Base-by-base conservation (phyloP, 176 grass and related monocot genomes). In the Carex scoparia region DNA sequence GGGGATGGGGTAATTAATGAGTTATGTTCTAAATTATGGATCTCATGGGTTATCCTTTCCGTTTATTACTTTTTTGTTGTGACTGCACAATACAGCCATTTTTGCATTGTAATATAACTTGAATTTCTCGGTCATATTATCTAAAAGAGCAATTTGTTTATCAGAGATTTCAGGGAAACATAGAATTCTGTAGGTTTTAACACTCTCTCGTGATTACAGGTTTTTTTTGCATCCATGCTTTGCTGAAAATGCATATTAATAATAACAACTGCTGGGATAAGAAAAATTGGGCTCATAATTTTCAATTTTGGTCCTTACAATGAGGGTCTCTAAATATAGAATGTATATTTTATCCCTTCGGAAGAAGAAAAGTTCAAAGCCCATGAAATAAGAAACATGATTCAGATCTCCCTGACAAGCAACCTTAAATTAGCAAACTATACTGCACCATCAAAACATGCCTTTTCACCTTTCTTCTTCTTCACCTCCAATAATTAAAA, bases 401-500 rank as follows among this genome's bases (percentile, higher is more conserved):
- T 58, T 57, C 74, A 79, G 74, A 58, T 79, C 74, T 58, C 53
- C 73, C 53, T 79, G 13, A 79, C 28, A 35, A 79, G 28, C 74
- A 58, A 58, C 74, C 74, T 79, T 79, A 79, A 79, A 79, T 58
- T 79, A 79, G 74, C 51, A 79, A 79, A 79, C 53, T 58, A 32
- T 58, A 79, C 51, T 79, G 30, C 74, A 79, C 51, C 74, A 57
- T 49, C 74, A 79, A 78, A 56, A 35, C 4, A 28, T 79, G 28
- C 7, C 30, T 27, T 57, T 79, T 58, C 57, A 32, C 74, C 53
- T 3, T 58, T 27, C 27, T 58, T 57, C 74, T 77, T 57, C 74
- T 78, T 57, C 74, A 58, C 53, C 49, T 33, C 53, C 49, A 35
- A 33, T 32, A 53, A 75, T 75, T 54, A 18, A 79, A 58, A 79